Evolutionary conservation across 768 basidiomycete genomes (phyloP).

Genomic region (Mycena venus): DNA sequence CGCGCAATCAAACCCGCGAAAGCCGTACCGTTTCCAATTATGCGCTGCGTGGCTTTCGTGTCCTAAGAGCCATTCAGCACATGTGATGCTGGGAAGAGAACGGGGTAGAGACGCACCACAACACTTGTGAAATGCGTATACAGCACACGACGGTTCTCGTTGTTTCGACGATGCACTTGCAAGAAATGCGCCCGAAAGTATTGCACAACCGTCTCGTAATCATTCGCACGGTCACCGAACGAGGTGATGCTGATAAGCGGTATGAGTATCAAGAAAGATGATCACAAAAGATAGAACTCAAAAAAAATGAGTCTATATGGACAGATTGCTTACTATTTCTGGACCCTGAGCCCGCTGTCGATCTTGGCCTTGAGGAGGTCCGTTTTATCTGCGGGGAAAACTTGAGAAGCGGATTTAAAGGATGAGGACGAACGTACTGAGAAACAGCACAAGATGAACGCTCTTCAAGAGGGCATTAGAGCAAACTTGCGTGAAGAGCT

Average conservation of each 20-base stretch:
- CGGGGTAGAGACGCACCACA: conserved; percentile 62
- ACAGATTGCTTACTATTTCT: conserved; percentile 77
- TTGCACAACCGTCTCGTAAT: conserved; percentile 84
- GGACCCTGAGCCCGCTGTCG: conserved; percentile 75
- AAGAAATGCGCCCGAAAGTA: conserved; percentile 92
- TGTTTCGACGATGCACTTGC: conserved; percentile 84
- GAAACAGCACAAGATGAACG: conserved; percentile 70
- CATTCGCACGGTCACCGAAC: conserved; percentile 84
- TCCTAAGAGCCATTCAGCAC: conserved; percentile 60
- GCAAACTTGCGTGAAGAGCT: conserved; percentile 88
- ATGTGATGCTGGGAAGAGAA: neutral
- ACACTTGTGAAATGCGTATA: conserved; percentile 88
- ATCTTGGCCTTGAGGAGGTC: conserved; percentile 83
- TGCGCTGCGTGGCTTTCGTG: conserved; percentile 85
- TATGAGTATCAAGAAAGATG: conserved; percentile 28
- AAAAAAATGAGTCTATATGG: neutral
- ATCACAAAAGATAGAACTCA: neutral
- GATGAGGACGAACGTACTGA: conserved; percentile 56
- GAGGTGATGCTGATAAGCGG: conserved; percentile 76
- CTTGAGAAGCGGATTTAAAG: neutral
- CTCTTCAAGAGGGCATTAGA: conserved; percentile 84
- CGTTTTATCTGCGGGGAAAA: conserved; percentile 70
- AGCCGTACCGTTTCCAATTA: conserved; percentile 80
- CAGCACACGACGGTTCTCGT: conserved; percentile 83
- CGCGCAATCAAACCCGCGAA: neutral